phyloP scores from a whole-genome alignment of 2,329 filamentous ascomycete species.

The Colletotrichum godetiae region DNA sequence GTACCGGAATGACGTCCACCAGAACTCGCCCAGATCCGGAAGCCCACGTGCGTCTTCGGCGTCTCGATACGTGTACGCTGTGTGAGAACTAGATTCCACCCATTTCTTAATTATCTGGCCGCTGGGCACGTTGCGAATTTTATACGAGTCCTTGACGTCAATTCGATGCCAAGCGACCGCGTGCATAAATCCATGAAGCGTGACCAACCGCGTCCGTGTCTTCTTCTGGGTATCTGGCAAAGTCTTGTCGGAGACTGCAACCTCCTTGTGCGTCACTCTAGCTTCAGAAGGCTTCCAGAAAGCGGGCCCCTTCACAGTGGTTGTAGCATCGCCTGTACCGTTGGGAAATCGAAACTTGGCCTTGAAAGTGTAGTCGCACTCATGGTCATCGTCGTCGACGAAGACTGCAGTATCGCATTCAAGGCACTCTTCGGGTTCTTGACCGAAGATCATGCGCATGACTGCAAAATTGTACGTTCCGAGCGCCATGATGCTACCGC shows the following conservation, averaged over 20 bases:
- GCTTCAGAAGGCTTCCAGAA: too few species aligned
- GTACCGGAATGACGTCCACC: background rate
- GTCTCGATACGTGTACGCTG: background rate
- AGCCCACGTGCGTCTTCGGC: background rate
- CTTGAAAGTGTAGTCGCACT: background rate
- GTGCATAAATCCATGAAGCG: background rate
- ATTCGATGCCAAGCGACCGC: background rate
- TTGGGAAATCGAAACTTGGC: background rate
- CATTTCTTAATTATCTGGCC: background rate
- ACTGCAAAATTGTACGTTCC: background rate
- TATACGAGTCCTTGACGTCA: background rate
- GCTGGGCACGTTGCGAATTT: background rate
- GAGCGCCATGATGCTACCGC: background rate
- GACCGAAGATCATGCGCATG: background rate
- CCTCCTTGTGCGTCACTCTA: too few species aligned
- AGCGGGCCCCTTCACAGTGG: too few species aligned
- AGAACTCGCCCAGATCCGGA: background rate
- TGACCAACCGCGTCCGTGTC: background rate
- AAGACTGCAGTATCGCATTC: background rate
- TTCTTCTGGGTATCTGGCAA: background rate
- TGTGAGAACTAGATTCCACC: background rate
- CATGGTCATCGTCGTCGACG: background rate
- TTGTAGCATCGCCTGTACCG: background rate
- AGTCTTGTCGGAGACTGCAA: background rate
- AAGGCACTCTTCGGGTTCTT: background rate